Evolutionary conservation across 768 basidiomycete species (phyloP).

Genomic region (Termitomyces sp.): DNA sequence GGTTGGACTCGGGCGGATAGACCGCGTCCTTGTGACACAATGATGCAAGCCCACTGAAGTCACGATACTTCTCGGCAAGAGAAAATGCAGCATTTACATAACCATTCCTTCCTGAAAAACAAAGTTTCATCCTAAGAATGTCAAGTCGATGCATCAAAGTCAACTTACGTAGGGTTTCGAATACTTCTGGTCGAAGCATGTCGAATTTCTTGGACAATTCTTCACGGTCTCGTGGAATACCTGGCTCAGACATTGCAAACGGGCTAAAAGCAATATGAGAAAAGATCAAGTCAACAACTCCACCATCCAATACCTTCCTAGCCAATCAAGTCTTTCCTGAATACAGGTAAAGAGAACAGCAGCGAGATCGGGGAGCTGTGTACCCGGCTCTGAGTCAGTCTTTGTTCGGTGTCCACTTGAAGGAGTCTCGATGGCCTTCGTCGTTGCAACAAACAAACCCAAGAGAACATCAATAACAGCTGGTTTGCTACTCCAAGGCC

Average conservation of each 20-base stretch:
- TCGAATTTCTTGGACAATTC: conserved; percentile 64
- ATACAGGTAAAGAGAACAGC: conserved; percentile 58
- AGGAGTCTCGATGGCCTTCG: conserved; percentile 39
- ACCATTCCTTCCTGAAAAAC: conserved; percentile 53
- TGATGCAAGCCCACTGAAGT: conserved; percentile 80
- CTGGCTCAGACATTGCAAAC: conserved; percentile 40
- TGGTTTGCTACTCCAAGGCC: conserved; percentile 81
- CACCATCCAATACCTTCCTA: conserved; percentile 40
- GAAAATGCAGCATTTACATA: conserved; percentile 67
- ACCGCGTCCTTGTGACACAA: conserved; percentile 70
- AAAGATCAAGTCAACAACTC: neutral
- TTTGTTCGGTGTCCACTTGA: conserved; percentile 20
- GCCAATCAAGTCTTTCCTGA: conserved; percentile 66
- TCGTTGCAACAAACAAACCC: conserved; percentile 65
- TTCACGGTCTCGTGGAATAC: conserved; percentile 48
- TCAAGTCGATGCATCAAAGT: neutral
- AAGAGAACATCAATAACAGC: conserved; percentile 63
- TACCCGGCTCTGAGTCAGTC: conserved; percentile 32
- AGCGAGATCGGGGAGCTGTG: conserved; percentile 63
- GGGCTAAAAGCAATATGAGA: conserved; percentile 26
- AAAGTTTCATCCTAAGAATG: neutral
- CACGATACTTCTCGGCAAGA: conserved; percentile 82
- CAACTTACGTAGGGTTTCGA: conserved; percentile 74
- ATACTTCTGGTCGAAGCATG: conserved; percentile 66
- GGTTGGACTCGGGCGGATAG: conserved; percentile 60